phyloP scores from a whole-genome alignment of 2,329 filamentous ascomycete species.

The Phialophora macrospora region DNA sequence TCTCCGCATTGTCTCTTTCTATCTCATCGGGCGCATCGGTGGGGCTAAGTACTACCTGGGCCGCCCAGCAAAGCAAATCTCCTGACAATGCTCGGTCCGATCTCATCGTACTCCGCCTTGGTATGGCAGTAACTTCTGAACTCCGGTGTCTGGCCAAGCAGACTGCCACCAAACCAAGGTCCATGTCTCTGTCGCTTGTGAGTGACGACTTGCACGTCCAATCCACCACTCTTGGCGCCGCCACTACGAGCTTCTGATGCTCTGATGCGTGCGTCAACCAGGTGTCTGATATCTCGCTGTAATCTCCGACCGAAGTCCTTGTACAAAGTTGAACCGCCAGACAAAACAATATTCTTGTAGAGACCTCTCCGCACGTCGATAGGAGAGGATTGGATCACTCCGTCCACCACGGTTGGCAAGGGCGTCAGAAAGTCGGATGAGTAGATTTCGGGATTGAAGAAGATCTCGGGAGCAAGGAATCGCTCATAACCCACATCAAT shows the following conservation, averaged over 20 bases:
- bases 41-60: slow-evolving; percentile 65
- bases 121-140: slow-evolving; percentile 99
- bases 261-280: slow-evolving; percentile 90
- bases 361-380: slow-evolving; percentile 96
- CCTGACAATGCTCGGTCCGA: slow-evolving; percentile 92
- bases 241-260: slow-evolving; percentile 91
- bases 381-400: slow-evolving; percentile 94
- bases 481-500: slow-evolving; percentile 98
- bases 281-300: slow-evolving; percentile 94
- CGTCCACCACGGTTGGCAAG: slow-evolving; percentile 90
- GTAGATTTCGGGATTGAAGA: slow-evolving; percentile 99
- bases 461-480: slow-evolving; percentile 97
- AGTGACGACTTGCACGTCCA: slow-evolving; percentile 96
- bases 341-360: slow-evolving; percentile 99
- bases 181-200: slow-evolving; percentile 98
- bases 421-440: slow-evolving; percentile 98
- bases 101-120: slow-evolving; percentile 87
- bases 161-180: slow-evolving; percentile 96
- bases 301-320: slow-evolving; percentile 96
- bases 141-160: slow-evolving; percentile 95
- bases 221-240: slow-evolving; percentile 86
- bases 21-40: slow-evolving; percentile 8
- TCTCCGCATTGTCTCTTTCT: slow-evolving; percentile 1
- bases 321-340: slow-evolving; percentile 95
- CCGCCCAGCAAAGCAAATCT: slow-evolving; percentile 93